Evolutionary conservation across 192 early-diverging fungal species (phyloP).

Genomic region (Entomortierella chlamydospora): DNA sequence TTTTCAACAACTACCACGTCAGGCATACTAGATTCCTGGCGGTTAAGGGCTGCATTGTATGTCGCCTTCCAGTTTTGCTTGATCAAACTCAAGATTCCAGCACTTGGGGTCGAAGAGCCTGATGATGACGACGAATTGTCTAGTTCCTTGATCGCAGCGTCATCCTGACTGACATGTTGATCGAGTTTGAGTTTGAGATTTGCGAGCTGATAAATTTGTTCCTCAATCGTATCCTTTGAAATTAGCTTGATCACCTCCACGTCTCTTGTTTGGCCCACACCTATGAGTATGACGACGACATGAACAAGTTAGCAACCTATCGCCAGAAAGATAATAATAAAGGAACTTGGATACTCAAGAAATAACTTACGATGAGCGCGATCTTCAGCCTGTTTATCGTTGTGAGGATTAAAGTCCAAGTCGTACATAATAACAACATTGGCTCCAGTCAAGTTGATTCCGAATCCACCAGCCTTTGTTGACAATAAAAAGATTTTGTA

Average conservation of each 20-base stretch:
- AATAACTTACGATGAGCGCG: conserved; percentile 78
- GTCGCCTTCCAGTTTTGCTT: conserved; percentile 41
- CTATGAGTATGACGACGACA: too few species aligned
- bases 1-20: neutral
- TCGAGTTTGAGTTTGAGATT: conserved; percentile 74
- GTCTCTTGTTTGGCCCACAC: conserved; percentile 87
- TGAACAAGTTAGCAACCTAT: too few species aligned
- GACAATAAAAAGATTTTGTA: conserved; percentile 78
- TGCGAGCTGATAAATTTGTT: conserved; percentile 71
- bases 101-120: conserved; percentile 40
- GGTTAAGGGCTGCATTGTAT: conserved; percentile 1
- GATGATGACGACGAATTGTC: conserved; percentile 14
- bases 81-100: conserved; percentile 50
- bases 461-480: conserved; percentile 86
- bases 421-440: conserved; percentile 84
- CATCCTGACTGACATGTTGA: conserved; percentile 48
- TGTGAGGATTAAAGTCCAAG: conserved; percentile 90
- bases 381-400: conserved; percentile 87
- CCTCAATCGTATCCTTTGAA: conserved; percentile 74
- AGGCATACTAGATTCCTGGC: neutral
- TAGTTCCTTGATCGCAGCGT: neutral
- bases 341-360: too few species aligned
- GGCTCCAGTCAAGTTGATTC: conserved; percentile 83
- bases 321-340: too few species aligned
- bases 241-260: conserved; percentile 83